Conservation (phyloP, 495 filamentous ascomycete genomes). For the Pyrenopolyporus hunteri region DNA sequence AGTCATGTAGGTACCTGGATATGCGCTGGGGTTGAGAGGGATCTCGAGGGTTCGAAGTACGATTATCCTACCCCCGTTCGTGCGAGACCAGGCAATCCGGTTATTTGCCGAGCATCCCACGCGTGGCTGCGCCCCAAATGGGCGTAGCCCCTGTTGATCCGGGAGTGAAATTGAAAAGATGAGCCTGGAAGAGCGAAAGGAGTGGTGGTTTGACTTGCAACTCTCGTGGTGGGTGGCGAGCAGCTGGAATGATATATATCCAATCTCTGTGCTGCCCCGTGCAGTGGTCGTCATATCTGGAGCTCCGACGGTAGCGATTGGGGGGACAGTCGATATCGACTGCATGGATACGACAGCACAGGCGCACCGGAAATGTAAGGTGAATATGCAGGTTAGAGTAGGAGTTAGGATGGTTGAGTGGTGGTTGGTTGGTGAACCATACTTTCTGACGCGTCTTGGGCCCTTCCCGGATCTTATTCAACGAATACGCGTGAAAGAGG, state of each 20-base stretch:
- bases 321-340: constrained; percentile 25
- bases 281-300: too few species aligned
- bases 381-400: constrained; percentile 15
- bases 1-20: too few species aligned
- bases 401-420: neutral
- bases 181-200: constrained; percentile 15
- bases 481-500: too few species aligned
- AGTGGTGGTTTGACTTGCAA: constrained; percentile 8
- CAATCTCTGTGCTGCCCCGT: neutral
- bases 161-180: constrained; percentile 28
- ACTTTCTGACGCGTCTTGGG: constrained; percentile 23
- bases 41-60: constrained; percentile 6
- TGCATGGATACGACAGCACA: constrained; percentile 28
- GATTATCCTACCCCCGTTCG: constrained; percentile 30
- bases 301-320: neutral
- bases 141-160: constrained; percentile 39
- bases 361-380: constrained; percentile 34
- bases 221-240: constrained; percentile 4
- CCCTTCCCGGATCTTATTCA: neutral
- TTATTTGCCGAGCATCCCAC: constrained; percentile 40
- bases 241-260: constrained; percentile 21
- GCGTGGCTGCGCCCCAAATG: constrained; percentile 32
- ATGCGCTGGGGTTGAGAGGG: neutral
- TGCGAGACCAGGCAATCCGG: constrained; percentile 36
- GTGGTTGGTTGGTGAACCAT: constrained; percentile 18